Evolutionary conservation across 108 stramenopile genomes (phyloP).

Genomic region (Nitzschia sp.): DNA sequence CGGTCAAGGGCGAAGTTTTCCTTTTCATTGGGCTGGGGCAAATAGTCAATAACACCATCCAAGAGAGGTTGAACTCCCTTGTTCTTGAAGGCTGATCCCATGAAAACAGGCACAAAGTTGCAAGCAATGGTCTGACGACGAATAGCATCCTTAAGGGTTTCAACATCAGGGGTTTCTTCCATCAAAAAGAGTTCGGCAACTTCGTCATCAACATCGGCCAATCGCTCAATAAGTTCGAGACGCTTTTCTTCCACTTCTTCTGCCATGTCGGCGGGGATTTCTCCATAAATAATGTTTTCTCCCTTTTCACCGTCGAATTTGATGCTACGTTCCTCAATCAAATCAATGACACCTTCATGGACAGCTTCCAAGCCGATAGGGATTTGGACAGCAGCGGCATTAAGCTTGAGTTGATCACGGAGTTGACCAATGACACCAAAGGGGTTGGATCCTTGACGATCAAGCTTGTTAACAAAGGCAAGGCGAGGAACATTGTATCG

Average conservation of each 20-base stretch:
- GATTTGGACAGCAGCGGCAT: slow-evolving; percentile 95
- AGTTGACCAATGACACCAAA: slow-evolving; percentile 84
- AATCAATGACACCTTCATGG: slow-evolving; percentile 93
- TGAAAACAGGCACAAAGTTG: slow-evolving; percentile 97
- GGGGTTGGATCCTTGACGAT: slow-evolving; percentile 95
- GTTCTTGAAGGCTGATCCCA: slow-evolving; percentile 99
- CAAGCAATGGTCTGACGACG: slow-evolving; percentile 85
- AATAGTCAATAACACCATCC: slow-evolving; percentile 95
- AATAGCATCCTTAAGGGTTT: slow-evolving; percentile 86
- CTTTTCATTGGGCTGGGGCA: slow-evolving; percentile 92
- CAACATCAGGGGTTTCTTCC: slow-evolving; percentile 88
- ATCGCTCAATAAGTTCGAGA: slow-evolving; percentile 83
- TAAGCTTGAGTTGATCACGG: slow-evolving; percentile 86
- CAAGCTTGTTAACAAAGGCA: slow-evolving; percentile 99
- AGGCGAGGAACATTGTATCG: slow-evolving; percentile 97
- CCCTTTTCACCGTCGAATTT: slow-evolving; percentile 91
- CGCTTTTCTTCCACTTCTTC: slow-evolving; percentile 78
- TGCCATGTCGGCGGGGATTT: slow-evolving; percentile 79
- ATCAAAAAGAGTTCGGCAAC: slow-evolving; percentile 95
- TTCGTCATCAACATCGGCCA: slow-evolving; percentile 97
- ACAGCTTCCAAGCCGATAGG: slow-evolving; percentile 93
- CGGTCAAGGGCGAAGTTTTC: slow-evolving; percentile 90
- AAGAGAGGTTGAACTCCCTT: slow-evolving; percentile 97
- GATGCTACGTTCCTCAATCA: slow-evolving; percentile 72
- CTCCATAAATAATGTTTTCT: slow-evolving; percentile 74